Percentiles rank a stretch among this genome's conserved stretches.
These are phyloP conservation scores for Tetradesmus obliquus DNA, from an alignment of 139 green algal genomes.

Conservation along the genomic window DNA sequence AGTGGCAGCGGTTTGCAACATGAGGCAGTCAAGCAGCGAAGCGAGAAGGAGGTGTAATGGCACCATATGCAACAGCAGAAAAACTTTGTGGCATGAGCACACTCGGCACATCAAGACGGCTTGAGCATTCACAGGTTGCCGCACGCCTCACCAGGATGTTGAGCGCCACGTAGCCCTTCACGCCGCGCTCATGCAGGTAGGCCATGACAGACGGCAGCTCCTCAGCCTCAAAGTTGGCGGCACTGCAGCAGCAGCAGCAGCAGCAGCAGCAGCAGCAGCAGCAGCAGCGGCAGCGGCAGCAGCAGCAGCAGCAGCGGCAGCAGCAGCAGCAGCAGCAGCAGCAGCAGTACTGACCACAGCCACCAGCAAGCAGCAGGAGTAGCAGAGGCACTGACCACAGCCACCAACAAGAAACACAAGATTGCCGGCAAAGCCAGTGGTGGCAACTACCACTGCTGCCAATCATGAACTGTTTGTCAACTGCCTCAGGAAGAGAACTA, in stretches of 20 bases:
- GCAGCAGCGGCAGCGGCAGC: conserved; percentile 22
- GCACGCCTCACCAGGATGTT: conserved; percentile 74
- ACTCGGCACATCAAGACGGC: not conserved
- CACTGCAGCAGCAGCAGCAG: conserved; percentile 57
- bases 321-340: not conserved
- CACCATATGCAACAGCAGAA: not conserved
- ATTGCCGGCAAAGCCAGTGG: no score
- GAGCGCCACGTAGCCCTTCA: conserved; percentile 80
- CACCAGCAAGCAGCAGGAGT: not conserved
- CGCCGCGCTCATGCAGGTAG: conserved; percentile 76
- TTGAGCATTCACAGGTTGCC: not conserved
- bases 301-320: not conserved
- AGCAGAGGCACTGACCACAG: not conserved
- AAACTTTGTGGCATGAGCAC: not conserved
- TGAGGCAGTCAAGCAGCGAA: not conserved
- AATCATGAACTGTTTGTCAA: no score
- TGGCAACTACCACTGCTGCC: no score
- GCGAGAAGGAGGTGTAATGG: not conserved
- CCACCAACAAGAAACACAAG: not conserved
- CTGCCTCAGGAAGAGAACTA: no score
- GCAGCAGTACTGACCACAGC: not conserved
- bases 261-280: not conserved
- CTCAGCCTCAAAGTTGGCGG: conserved; percentile 79
- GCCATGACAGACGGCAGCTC: conserved; percentile 82
- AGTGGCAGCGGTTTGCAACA: not conserved